These are phyloP conservation scores for Elaphomyces granulatus DNA, from an alignment of 495 filamentous ascomycete species.

Conservation along the genomic window DNA sequence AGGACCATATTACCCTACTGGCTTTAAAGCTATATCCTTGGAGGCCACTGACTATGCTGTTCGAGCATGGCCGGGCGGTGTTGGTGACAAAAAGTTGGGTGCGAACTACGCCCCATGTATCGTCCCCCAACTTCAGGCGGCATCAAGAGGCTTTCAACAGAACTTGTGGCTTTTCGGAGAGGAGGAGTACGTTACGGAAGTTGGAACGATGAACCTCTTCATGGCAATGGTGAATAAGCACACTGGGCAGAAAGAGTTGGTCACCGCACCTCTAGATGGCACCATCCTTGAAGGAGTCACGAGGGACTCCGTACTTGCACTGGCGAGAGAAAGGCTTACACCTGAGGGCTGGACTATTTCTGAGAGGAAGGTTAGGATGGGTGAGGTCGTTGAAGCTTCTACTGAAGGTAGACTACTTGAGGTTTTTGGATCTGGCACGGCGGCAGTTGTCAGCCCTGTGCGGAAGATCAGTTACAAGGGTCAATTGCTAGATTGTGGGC, in stretches of 20 bases:
- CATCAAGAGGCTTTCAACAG: conserved; percentile 84
- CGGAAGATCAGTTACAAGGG: conserved; percentile 76
- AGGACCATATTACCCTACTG: conserved; percentile 93
- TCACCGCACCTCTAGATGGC: conserved; percentile 88
- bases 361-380: conserved; percentile 84
- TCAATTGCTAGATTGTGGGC: conserved; percentile 59
- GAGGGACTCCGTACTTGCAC: conserved; percentile 66
- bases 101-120: conserved; percentile 98
- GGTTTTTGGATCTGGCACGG: conserved; percentile 87
- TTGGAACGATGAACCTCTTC: conserved; percentile 98
- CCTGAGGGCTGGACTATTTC: conserved; percentile 79
- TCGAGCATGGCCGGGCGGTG: conserved; percentile 93
- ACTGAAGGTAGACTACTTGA: conserved; percentile 78
- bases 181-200: conserved; percentile 89
- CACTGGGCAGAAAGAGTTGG: conserved; percentile 73
- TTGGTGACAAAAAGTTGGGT: conserved; percentile 93
- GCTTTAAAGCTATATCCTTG: conserved; percentile 89
- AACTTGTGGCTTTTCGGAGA: conserved; percentile 95
- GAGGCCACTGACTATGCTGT: conserved; percentile 92
- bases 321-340: conserved; percentile 67
- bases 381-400: conserved; percentile 61
- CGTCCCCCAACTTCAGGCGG: conserved; percentile 80
- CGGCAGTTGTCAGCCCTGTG: conserved; percentile 60
- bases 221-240: conserved; percentile 63
- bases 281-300: conserved; percentile 96